Conservation (phyloP, 2,329 filamentous ascomycete genomes). For the Trichoderma brevicompactum region DNA sequence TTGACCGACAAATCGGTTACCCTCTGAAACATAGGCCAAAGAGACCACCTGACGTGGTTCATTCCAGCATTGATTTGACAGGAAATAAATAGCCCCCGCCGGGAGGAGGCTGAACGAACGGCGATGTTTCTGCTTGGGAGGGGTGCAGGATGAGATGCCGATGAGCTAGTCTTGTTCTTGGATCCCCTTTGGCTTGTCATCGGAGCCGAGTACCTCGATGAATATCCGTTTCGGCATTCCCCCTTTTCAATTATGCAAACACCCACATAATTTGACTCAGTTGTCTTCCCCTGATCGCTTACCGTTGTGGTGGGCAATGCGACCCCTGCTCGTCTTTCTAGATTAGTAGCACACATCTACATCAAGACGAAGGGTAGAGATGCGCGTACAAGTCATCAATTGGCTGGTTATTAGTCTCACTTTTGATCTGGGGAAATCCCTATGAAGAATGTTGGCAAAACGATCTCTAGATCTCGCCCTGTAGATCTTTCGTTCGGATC, state of each 20-base stretch:
- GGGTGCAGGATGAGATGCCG: background rate
- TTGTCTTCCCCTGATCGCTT: background rate
- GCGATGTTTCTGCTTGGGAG: background rate
- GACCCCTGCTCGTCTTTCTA: background rate
- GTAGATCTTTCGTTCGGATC: no score
- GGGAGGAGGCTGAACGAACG: background rate
- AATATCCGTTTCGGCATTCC: background rate
- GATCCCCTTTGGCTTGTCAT: background rate
- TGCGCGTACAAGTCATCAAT: background rate
- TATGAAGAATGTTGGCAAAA: no score
- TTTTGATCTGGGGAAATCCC: no score
- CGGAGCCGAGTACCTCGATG: slow-evolving; percentile 11
- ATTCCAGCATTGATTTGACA: slow-evolving; percentile 20
- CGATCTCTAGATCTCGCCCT: no score
- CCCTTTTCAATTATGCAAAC: background rate
- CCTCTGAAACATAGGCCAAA: background rate
- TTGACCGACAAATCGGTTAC: slow-evolving; percentile 14
- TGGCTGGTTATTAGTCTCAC: background rate
- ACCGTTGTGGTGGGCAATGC: background rate
- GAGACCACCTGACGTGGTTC: slow-evolving; percentile 8
- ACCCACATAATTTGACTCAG: background rate
- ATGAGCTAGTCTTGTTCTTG: slow-evolving; percentile 1
- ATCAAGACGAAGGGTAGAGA: background rate
- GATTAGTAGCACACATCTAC: background rate
- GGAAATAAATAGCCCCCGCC: background rate